Evolutionary conservation across 495 filamentous ascomycete genomes (phyloP).

Genomic region (Hypoxylon lenormandii): DNA sequence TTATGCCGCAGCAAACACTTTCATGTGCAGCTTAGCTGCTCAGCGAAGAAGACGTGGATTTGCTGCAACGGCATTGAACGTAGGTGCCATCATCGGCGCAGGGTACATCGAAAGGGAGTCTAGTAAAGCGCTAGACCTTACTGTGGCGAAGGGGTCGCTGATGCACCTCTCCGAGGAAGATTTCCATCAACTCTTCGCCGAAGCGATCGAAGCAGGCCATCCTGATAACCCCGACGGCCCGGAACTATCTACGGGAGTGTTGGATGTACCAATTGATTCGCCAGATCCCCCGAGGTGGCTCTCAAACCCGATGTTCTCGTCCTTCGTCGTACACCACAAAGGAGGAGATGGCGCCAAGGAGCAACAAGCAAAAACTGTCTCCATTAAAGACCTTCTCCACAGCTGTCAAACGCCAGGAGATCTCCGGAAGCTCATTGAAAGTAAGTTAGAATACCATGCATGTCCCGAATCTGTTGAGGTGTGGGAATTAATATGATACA

Average conservation of each 20-base stretch:
- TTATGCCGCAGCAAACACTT: slow-evolving; percentile 66
- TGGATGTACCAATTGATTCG: slow-evolving; percentile 7
- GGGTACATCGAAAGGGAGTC: slow-evolving; percentile 53
- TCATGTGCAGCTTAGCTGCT: slow-evolving; percentile 52
- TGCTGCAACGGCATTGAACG: slow-evolving; percentile 53
- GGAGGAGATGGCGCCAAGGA: not conserved
- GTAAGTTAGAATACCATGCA: slow-evolving; percentile 13
- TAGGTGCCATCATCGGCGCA: slow-evolving; percentile 58
- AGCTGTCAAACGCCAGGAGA: no score
- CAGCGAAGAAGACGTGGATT: slow-evolving; percentile 53
- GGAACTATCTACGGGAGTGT: slow-evolving; percentile 36
- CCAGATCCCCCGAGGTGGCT: not conserved
- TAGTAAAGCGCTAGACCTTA: slow-evolving; percentile 41
- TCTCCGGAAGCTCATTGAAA: slow-evolving; percentile 17
- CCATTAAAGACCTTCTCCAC: no score
- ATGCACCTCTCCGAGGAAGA: slow-evolving; percentile 36
- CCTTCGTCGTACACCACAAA: slow-evolving; percentile 1
- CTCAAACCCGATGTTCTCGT: slow-evolving; percentile 19
- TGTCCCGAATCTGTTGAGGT: not conserved
- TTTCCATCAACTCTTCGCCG: slow-evolving; percentile 22
- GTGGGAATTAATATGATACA: no score
- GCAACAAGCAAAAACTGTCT: slow-evolving; percentile 4
- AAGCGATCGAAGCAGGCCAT: slow-evolving; percentile 36
- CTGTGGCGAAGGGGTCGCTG: slow-evolving; percentile 40
- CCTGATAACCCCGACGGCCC: slow-evolving; percentile 19